These are phyloP conservation scores for Thuja plicata DNA, from an alignment of 83 land plant genomes.

Conservation along the genomic window DNA sequence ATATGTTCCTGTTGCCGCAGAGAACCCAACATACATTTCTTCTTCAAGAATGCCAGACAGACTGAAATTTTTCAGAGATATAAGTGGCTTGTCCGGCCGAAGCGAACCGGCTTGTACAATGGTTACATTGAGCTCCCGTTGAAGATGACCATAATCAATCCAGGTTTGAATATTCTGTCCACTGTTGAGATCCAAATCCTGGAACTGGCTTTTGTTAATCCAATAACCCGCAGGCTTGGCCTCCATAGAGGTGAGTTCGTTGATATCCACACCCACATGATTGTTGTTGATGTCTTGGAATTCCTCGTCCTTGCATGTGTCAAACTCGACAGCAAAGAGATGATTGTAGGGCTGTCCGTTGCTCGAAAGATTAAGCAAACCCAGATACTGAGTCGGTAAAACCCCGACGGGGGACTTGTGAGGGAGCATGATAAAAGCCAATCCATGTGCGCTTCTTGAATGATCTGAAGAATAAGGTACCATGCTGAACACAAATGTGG, in stretches of 20 bases:
- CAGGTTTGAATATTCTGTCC: conserved; percentile 47
- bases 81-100: conserved; percentile 45
- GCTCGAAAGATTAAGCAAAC: conserved; percentile 40
- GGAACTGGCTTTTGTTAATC: conserved; percentile 11
- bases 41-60: too few relatives aligned
- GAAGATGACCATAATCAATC: conserved; percentile 27
- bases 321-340: conserved; percentile 60
- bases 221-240: conserved; percentile 42
- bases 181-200: conserved; percentile 20
- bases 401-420: conserved; percentile 22
- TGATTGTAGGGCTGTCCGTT: conserved; percentile 26
- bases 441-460: conserved; percentile 35
- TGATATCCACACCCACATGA: conserved; percentile 56
- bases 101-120: conserved; percentile 38
- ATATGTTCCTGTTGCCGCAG: too few relatives aligned
- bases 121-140: conserved; percentile 34
- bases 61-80: conserved; percentile 17
- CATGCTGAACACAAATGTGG: conserved; percentile 57
- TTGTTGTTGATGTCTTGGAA: conserved; percentile 37
- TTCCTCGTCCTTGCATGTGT: conserved; percentile 41
- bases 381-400: conserved; percentile 29
- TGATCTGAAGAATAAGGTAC: conserved; percentile 16
- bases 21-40: too few relatives aligned
- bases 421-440: conserved; percentile 48
- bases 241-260: conserved; percentile 30